Conservation (phyloP, 2,329 filamentous ascomycete genomes). For the Penicillium sclerotiorum region DNA sequence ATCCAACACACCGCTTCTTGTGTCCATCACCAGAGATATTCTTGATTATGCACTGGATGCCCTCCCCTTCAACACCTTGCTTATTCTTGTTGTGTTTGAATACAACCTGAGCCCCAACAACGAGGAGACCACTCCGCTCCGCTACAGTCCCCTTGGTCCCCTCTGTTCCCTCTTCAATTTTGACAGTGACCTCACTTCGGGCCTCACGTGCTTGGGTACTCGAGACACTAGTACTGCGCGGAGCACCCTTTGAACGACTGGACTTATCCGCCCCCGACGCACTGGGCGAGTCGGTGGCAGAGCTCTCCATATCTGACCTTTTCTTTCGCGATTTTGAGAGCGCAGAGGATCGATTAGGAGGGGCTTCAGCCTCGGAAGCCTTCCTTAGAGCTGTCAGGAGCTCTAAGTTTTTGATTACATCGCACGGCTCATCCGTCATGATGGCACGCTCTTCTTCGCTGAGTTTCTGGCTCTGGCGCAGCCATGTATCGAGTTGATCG, state of each 20-base stretch:
- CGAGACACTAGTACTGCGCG: constrained; percentile 48
- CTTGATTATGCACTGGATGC: constrained; percentile 77
- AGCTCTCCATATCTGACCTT: constrained; percentile 47
- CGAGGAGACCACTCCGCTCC: constrained; percentile 47
- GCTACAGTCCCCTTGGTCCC: constrained; percentile 47
- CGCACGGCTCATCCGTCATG: constrained; percentile 51
- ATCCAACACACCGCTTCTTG: constrained; percentile 64
- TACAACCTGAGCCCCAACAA: constrained; percentile 53
- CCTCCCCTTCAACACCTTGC: constrained; percentile 54
- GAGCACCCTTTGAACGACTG: constrained; percentile 46
- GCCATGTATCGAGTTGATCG: constrained; percentile 48
- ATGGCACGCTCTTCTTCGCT: constrained; percentile 54
- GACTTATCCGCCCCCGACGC: constrained; percentile 48
- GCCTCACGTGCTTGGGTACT: constrained; percentile 43
- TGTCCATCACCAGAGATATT: constrained; percentile 70
- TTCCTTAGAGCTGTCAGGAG: constrained; percentile 53
- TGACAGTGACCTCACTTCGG: constrained; percentile 42
- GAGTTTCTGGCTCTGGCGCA: constrained; percentile 50
- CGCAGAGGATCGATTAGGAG: constrained; percentile 39
- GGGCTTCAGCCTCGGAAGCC: constrained; percentile 50
- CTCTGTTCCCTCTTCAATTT: constrained; percentile 48
- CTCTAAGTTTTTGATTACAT: constrained; percentile 54
- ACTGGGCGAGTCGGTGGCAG: constrained; percentile 49
- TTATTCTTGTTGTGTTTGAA: constrained; percentile 56
- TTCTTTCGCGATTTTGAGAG: constrained; percentile 51